Evolutionary conservation across 2,329 filamentous ascomycete genomes (phyloP).

Genomic region (Apiospora sp.): DNA sequence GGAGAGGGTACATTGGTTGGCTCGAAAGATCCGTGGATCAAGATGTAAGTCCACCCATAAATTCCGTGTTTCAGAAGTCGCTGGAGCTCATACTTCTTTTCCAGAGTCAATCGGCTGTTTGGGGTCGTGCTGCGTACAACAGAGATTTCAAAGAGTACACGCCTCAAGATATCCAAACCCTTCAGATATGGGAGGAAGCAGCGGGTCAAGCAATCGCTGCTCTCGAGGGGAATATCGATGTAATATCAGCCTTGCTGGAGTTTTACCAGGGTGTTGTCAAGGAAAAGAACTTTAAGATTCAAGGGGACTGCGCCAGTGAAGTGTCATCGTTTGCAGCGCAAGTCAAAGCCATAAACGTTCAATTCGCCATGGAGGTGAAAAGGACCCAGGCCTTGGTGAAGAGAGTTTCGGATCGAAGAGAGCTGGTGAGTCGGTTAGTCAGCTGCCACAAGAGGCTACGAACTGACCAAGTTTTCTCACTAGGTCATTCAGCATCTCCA

Average conservation of each 20-base stretch:
- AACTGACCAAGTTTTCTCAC: background rate
- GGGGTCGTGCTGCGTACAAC: background rate
- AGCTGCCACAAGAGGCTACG: background rate
- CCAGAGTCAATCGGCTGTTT: background rate
- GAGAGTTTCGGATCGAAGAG: slow-evolving; percentile 47
- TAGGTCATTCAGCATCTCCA: slow-evolving; percentile 46
- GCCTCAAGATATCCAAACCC: slow-evolving; percentile 40
- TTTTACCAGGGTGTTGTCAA: slow-evolving; percentile 40
- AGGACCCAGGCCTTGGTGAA: slow-evolving; percentile 44
- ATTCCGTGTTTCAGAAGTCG: background rate
- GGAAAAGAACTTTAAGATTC: slow-evolving; percentile 37
- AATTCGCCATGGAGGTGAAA: slow-evolving; percentile 46
- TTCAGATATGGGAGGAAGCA: slow-evolving; percentile 50
- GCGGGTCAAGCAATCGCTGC: slow-evolving; percentile 46
- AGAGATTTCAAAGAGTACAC: slow-evolving; percentile 31
- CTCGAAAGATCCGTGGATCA: slow-evolving; percentile 45
- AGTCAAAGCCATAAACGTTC: slow-evolving; percentile 45
- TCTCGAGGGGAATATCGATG: slow-evolving; percentile 47
- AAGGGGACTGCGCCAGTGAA: slow-evolving; percentile 33
- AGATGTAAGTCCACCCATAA: slow-evolving; percentile 35
- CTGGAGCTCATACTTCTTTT: slow-evolving; percentile 16
- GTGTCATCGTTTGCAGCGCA: slow-evolving; percentile 38
- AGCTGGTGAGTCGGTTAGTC: slow-evolving; percentile 36
- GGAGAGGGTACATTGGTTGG: slow-evolving; percentile 50
- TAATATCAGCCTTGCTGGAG: slow-evolving; percentile 41